These are phyloP conservation scores for Russula sp. DNA, from an alignment of 768 basidiomycete species.

Conservation along the genomic window DNA sequence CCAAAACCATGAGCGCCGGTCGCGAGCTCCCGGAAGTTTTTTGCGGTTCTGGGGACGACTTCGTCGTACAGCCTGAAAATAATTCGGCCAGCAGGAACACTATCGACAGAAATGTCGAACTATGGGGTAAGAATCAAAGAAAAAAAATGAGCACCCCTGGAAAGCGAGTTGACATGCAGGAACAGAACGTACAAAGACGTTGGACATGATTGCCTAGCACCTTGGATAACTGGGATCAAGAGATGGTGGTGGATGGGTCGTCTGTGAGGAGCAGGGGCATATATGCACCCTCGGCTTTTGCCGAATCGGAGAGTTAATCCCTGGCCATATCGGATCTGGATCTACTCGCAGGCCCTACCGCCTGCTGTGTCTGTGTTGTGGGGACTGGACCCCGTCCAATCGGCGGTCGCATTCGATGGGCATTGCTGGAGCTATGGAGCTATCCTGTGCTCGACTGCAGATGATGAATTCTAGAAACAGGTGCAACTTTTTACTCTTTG, in stretches of 20 bases:
- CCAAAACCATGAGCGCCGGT: slow-evolving; percentile 70
- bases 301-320: slow-evolving; percentile 18
- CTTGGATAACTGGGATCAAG: slow-evolving; percentile 18
- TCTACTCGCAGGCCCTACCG: background rate
- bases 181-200: slow-evolving; percentile 34
- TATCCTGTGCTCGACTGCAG: too few relatives aligned
- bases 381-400: background rate
- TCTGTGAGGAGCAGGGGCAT: slow-evolving; percentile 17
- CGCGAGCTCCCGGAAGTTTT: slow-evolving; percentile 85
- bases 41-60: slow-evolving; percentile 63
- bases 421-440: too few relatives aligned
- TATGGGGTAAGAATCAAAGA: slow-evolving; percentile 24
- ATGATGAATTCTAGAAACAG: too few relatives aligned
- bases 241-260: slow-evolving; percentile 3
- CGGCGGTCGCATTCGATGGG: background rate
- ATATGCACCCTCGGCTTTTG: slow-evolving; percentile 16
- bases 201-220: slow-evolving; percentile 26
- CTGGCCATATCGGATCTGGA: background rate
- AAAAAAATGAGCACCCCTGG: background rate
- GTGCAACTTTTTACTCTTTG: too few relatives aligned
- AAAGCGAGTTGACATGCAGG: background rate
- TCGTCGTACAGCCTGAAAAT: slow-evolving; percentile 83
- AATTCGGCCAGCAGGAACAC: slow-evolving; percentile 44
- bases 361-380: too few relatives aligned
- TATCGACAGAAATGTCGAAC: slow-evolving; percentile 60